A percentile compares a stretch with the other conserved stretches of the same genome.
These are phyloP conservation scores for Cynara cardunculus DNA, from an alignment of 129 eudicot species.

Conservation along the genomic window DNA sequence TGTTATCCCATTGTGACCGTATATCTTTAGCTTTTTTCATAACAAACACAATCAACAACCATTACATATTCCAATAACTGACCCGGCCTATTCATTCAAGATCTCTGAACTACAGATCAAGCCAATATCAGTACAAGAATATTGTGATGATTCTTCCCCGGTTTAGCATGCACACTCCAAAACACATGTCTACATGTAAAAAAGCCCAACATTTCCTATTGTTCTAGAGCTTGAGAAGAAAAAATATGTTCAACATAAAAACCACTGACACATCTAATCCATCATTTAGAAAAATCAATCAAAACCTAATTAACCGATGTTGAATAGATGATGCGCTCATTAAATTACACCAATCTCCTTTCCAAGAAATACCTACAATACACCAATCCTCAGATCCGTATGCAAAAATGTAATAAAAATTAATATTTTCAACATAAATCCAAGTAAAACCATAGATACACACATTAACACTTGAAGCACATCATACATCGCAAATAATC, in stretches of 20 bases:
- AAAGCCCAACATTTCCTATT: not conserved
- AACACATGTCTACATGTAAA: not conserved
- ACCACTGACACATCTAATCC: slow-evolving; percentile 6
- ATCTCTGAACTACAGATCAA: slow-evolving; percentile 7
- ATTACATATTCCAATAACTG: not conserved
- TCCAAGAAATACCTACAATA: not conserved
- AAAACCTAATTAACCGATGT: not conserved
- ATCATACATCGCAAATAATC: not conserved
- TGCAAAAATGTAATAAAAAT: not conserved
- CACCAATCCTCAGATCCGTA: slow-evolving; percentile 27
- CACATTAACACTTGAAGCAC: slow-evolving; percentile 8
- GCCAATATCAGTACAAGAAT: not conserved
- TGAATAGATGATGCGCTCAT: not conserved
- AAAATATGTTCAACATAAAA: not conserved
- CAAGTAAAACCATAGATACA: not conserved
- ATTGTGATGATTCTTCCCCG: not conserved
- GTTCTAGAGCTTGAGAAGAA: not conserved
- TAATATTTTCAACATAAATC: not conserved
- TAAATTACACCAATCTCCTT: slow-evolving; percentile 3
- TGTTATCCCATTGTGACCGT: not conserved
- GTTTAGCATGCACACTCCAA: not conserved
- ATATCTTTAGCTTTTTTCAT: not conserved
- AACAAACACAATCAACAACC: not conserved
- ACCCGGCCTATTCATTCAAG: not conserved
- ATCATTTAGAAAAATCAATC: slow-evolving; percentile 3